A percentile compares a stretch with the other conserved stretches of the same genome.
phyloP scores from a whole-genome alignment of 1,139 yeast genomes.

The Yamadazyma mexicana region DNA sequence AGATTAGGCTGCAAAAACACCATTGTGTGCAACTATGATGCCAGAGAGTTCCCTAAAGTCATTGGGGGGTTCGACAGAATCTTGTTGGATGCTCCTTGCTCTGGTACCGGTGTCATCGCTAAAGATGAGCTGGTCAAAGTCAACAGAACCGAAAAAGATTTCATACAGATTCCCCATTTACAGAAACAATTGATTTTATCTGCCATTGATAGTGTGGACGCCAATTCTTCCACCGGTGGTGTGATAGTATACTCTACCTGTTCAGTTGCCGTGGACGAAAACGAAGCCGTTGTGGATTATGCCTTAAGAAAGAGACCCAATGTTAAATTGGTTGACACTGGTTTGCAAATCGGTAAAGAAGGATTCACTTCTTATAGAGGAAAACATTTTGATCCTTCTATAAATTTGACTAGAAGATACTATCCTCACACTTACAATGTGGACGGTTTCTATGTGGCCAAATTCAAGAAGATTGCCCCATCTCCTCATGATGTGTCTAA shows the following conservation, averaged over 20 bases:
- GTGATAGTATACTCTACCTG: slow-evolving; percentile 96
- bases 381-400: slow-evolving; percentile 76
- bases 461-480: slow-evolving; percentile 87
- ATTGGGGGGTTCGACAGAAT: slow-evolving; percentile 98
- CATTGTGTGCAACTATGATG: slow-evolving; percentile 96
- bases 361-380: slow-evolving; percentile 95
- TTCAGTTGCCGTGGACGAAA: slow-evolving; percentile 97
- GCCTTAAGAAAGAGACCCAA: slow-evolving; percentile 96
- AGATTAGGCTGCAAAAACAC: slow-evolving; percentile 96
- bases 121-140: slow-evolving; percentile 96
- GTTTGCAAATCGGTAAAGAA: slow-evolving; percentile 92
- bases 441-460: slow-evolving; percentile 97
- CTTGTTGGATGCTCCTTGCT: slow-evolving; percentile 96
- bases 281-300: slow-evolving; percentile 98
- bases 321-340: slow-evolving; percentile 90
- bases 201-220: slow-evolving; percentile 97
- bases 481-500: slow-evolving; percentile 81
- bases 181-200: slow-evolving; percentile 91
- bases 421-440: slow-evolving; percentile 98
- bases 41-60: slow-evolving; percentile 96
- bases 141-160: slow-evolving; percentile 93
- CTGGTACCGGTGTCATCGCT: slow-evolving; percentile 99
- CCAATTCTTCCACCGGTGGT: slow-evolving; percentile 89
- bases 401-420: slow-evolving; percentile 86
- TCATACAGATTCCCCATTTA: slow-evolving; percentile 92